Evolutionary conservation across 192 early-diverging fungal species (phyloP), one percentile per base, ranked within the genome.

Genomic region (Oehlia diaphana): DNA sequence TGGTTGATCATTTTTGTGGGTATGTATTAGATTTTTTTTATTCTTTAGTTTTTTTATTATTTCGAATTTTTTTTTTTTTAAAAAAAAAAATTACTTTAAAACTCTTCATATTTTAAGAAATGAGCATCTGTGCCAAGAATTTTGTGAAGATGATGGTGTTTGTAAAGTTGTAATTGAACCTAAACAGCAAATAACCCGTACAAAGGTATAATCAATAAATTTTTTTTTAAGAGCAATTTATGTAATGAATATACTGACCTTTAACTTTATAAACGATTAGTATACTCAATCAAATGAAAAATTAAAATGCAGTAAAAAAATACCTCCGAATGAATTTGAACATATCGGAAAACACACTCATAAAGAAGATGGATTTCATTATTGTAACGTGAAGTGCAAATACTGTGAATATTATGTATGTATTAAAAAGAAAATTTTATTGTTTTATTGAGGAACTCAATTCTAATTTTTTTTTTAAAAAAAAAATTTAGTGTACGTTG

Each of bases 41-140:
- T 65, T 65, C 13, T 65, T 37, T 37, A 37, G 35, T 37, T 37
- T 37, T 37, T 64, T n/a, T 14, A 39, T 13, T 77, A 42, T 42
- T 42, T 42, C 39, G 7, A 42, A 44, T 5, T 61, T 6, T 35
- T 26, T 6, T 35, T 26, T 61, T 26, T 21, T 16, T 26, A 26
- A 31, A 31, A 31, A 31, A 9, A 19, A 9, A 33, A 8, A 8
- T 42, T 42, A 42, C 7, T 31, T 31, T 42, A 14, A 8, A 9
- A 35, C 19, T 12, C 12, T 2, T 33, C 8, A 71, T 44, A 12
- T 47, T 61, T 65, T 26, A 64, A 80, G 79, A 3, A 9, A 78
- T n/a, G 80, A 77, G 14, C 80, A 81, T 77, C 80, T 58, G 42
- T 81, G 80, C 37, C 35, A 31, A 21, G 28, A 81, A 42, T 13